Conservation (phyloP, 306 rosid genomes). For the Casuarina glauca region DNA sequence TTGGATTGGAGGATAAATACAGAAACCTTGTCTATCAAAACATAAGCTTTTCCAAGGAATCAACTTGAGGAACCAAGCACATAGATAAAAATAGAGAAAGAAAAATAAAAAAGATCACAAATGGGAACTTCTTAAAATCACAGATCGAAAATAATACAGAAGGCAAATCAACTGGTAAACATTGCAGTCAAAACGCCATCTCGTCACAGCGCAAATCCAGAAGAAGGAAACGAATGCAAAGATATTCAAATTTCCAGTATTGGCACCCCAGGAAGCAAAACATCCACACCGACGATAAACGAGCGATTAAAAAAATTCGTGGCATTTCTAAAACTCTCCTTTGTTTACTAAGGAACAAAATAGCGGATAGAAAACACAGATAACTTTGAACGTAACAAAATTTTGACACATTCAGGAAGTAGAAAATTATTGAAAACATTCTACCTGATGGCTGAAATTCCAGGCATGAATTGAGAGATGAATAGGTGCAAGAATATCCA, state of each 20-base stretch:
- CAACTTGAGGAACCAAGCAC: not conserved
- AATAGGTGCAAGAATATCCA: slow-evolving; percentile 23
- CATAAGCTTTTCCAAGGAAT: not conserved
- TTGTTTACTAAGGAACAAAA: not conserved
- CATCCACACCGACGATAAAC: not conserved
- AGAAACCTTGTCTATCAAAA: not conserved
- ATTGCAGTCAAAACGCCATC: not conserved
- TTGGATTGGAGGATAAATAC: not conserved
- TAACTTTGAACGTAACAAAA: not conserved
- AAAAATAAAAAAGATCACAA: not conserved
- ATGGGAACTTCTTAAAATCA: not conserved
- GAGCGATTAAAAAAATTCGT: not conserved
- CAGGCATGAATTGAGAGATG: slow-evolving; percentile 23
- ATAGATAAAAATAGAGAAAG: not conserved
- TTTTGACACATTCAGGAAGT: not conserved
- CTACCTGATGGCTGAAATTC: slow-evolving; percentile 37
- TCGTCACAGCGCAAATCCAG: not conserved
- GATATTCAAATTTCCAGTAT: not conserved
- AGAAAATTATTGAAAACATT: not conserved
- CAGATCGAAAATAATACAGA: not conserved
- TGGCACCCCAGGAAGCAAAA: not conserved
- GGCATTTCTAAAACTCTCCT: not conserved
- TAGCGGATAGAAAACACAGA: not conserved
- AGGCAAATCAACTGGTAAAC: not conserved
- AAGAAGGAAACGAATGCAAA: not conserved